Base-by-base conservation (phyloP, 1,139 yeast species). In the Pichia sp. region DNA sequence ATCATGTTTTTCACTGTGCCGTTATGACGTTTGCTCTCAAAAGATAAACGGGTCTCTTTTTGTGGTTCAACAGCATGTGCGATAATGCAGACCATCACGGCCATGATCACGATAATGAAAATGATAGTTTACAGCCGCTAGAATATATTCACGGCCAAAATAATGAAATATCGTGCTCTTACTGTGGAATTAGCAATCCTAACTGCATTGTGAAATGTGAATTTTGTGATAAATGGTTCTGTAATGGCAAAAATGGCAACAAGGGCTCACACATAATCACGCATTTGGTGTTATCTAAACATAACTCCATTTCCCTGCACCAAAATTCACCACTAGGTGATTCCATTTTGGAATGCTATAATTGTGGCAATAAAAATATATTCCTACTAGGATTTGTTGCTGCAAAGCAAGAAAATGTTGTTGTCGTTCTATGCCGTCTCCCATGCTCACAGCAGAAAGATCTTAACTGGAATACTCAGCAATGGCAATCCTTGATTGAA, bases 401-500 rank as follows among this genome's bases (percentile, higher is more conserved):
- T 33, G 96, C 97, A 4, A 86, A 85, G 56, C 77, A 81, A 49
- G 95, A 86, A 55, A 82, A 90, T 4, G 90, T 87, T 40, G 92
- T 90, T 52, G 95, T 90, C 8, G 74, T 88, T 38, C 67, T 90
- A 42, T 90, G 97, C 65, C 77, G 97, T 47, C 71, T 86, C 48
- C 97, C 97, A 0, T 90, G 97, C 64, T 87, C 96, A 0, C 87
- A 81, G 57, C 67, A 77, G 3, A 79, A 79, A 52, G 85, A 85
- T 57, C 63, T 71, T 9, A 79, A 81, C 55, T 90, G 97, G 97
- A 95, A 87, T 58, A 81, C 94, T 1, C 75, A 73, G 36, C 85
- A 84, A 51, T 90, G 97, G 97, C 88, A 83, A 57, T 77, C 96
- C 0, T 67, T 90, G 48, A 85, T 90, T 48, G 94, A 84, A 51